phyloP scores from a whole-genome alignment of 768 basidiomycete species.

The Psilocybe azurescens region DNA sequence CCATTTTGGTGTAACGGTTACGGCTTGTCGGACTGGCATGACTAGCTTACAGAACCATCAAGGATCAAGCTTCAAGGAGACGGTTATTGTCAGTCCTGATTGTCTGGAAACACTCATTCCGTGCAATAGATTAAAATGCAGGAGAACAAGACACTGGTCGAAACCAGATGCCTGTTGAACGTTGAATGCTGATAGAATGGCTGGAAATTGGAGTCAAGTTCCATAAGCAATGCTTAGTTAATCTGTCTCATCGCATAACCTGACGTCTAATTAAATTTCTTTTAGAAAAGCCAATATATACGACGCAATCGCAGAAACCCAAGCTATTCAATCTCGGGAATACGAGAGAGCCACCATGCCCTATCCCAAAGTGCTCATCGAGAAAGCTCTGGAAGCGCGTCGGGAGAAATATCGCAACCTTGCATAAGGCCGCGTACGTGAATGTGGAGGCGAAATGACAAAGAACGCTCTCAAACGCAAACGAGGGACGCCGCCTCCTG shows the following conservation, averaged over 20 bases:
- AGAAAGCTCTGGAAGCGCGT: slow-evolving; percentile 58
- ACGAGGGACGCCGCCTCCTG: slow-evolving; percentile 65
- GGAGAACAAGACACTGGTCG: too few relatives aligned
- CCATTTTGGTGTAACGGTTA: too few relatives aligned
- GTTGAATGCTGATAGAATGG: too few relatives aligned
- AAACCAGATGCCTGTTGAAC: too few relatives aligned
- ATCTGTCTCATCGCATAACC: not conserved
- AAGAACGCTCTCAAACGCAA: slow-evolving; percentile 49
- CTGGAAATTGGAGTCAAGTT: too few relatives aligned
- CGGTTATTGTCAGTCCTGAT: too few relatives aligned
- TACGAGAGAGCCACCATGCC: slow-evolving; percentile 44
- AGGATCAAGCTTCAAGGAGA: too few relatives aligned
- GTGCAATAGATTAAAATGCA: too few relatives aligned
- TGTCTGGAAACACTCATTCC: too few relatives aligned
- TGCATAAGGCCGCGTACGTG: slow-evolving; percentile 62
- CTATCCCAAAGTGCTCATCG: slow-evolving; percentile 54
- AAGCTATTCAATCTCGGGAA: slow-evolving; percentile 43
- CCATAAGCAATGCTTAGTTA: too few relatives aligned
- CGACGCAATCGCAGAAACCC: slow-evolving; percentile 35
- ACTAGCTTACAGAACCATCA: too few relatives aligned
- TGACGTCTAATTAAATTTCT: not conserved
- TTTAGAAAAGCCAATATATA: slow-evolving; percentile 44
- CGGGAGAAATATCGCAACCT: slow-evolving; percentile 67
- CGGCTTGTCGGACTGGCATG: too few relatives aligned
- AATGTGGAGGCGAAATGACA: slow-evolving; percentile 67